Evolutionary conservation across 2,329 filamentous ascomycete species (phyloP).

Genomic region (Parascedosporium putredinis): DNA sequence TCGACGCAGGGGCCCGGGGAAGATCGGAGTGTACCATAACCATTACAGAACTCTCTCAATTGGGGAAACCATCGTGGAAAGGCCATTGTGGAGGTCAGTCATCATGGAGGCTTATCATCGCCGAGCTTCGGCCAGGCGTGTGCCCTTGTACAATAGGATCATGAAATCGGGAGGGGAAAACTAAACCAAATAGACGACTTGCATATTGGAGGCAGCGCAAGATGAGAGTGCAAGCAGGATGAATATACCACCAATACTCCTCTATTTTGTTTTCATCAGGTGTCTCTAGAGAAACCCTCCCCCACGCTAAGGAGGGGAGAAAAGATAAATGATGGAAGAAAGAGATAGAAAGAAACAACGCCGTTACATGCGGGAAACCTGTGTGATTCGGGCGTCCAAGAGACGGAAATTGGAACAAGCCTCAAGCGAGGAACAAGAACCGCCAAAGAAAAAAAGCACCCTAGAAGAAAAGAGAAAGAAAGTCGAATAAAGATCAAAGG

Average conservation of each 20-base stretch:
- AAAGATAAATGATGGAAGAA: no score
- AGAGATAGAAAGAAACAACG: not conserved
- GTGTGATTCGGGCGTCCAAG: no score
- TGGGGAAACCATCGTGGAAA: not conserved
- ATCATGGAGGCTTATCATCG: not conserved
- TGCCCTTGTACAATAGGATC: slow-evolving; percentile 9
- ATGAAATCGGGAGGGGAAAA: slow-evolving; percentile 1
- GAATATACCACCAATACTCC: slow-evolving; percentile 3
- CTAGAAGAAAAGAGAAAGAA: not conserved
- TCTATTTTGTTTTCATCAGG: no score
- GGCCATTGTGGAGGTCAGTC: no score
- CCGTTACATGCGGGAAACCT: not conserved
- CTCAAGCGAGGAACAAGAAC: no score
- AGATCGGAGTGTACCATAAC: slow-evolving; percentile 1
- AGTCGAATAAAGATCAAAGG: no score
- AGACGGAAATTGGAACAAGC: no score
- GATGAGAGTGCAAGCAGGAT: not conserved
- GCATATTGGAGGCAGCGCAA: not conserved
- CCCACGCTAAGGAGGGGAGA: no score
- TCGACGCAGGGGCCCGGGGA: not conserved
- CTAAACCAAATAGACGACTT: not conserved
- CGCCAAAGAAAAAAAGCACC: not conserved
- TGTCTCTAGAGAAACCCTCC: no score
- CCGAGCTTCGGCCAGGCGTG: not conserved
- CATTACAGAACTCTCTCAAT: no score